Percentiles rank a stretch among this genome's conserved stretches.
phyloP scores from a whole-genome alignment of 148 eudicot species.

The Agrostemma githago region DNA sequence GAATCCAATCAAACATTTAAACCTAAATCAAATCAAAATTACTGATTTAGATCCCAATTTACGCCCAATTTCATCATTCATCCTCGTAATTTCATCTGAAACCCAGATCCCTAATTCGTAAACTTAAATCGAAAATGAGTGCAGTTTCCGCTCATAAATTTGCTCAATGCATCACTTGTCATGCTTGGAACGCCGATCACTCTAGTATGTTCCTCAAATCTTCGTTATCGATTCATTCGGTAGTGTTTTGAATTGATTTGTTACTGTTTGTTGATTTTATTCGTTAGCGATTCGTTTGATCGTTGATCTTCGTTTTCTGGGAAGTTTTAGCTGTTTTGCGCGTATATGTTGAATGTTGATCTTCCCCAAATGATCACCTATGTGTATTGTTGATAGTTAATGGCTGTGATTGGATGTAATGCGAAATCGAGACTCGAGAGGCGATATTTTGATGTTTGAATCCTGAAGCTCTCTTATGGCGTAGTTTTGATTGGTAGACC shows the following conservation, averaged over 20 bases:
- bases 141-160: constrained; percentile 67
- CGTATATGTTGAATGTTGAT: neutral
- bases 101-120: neutral
- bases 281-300: neutral
- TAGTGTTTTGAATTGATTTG: neutral
- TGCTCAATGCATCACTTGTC: constrained; percentile 82
- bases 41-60: constrained; percentile 5
- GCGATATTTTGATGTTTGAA: neutral
- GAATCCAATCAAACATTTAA: neutral
- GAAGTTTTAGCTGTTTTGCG: neutral
- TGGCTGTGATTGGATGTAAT: neutral
- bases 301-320: neutral
- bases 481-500: neutral
- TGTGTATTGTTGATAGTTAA: neutral
- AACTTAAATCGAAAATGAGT: constrained; percentile 32
- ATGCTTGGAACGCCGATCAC: constrained; percentile 92
- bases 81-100: neutral
- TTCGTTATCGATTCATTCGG: neutral
- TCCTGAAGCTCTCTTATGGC: neutral
- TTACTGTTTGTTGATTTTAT: neutral
- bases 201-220: constrained; percentile 42
- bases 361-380: neutral
- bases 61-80: neutral
- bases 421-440: neutral
- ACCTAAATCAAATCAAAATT: neutral